Evolutionary conservation across 208 protist species (phyloP).

Genomic region (Wallacemonas sp.): DNA sequence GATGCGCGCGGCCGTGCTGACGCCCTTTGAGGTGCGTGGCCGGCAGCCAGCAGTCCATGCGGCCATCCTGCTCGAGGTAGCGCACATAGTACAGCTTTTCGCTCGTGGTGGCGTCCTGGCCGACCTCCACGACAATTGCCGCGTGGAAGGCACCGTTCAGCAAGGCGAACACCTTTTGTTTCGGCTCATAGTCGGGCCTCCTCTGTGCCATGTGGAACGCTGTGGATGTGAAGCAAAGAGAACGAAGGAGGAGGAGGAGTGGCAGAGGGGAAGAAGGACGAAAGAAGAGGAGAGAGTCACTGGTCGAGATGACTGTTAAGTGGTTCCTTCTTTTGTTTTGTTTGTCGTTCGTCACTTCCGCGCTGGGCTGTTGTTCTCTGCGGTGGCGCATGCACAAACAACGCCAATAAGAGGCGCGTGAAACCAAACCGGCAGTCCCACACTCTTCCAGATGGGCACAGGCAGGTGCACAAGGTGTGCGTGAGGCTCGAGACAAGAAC

Average conservation of each 20-base stretch:
- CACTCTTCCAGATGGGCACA: too few species aligned
- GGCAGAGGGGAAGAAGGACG: background rate
- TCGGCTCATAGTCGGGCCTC: conserved; percentile 56
- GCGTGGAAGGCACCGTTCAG: conserved; percentile 77
- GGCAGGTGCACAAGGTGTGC: too few species aligned
- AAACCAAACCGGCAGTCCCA: background rate
- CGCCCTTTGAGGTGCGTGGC: conserved; percentile 74
- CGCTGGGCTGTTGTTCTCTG: background rate
- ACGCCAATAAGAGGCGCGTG: background rate
- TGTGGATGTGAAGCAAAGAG: conserved; percentile 12
- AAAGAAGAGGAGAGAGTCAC: background rate
- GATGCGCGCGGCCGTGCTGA: conserved; percentile 46
- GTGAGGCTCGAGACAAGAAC: too few species aligned
- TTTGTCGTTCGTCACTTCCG: background rate
- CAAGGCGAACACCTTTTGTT: conserved; percentile 85
- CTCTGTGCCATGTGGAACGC: background rate
- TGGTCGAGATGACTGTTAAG: too few species aligned
- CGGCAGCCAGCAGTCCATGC: conserved; percentile 86
- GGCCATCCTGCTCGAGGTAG: conserved; percentile 88
- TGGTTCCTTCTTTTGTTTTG: too few species aligned
- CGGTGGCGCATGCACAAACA: background rate
- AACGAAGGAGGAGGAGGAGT: conserved; percentile 1
- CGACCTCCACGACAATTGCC: conserved; percentile 77
- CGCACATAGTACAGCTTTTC: conserved; percentile 84
- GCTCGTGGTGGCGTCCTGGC: conserved; percentile 44